Evolutionary conservation across 768 basidiomycete species (phyloP), one percentile per base, ranked within the genome.

Genomic region (Mycena vitilis): DNA sequence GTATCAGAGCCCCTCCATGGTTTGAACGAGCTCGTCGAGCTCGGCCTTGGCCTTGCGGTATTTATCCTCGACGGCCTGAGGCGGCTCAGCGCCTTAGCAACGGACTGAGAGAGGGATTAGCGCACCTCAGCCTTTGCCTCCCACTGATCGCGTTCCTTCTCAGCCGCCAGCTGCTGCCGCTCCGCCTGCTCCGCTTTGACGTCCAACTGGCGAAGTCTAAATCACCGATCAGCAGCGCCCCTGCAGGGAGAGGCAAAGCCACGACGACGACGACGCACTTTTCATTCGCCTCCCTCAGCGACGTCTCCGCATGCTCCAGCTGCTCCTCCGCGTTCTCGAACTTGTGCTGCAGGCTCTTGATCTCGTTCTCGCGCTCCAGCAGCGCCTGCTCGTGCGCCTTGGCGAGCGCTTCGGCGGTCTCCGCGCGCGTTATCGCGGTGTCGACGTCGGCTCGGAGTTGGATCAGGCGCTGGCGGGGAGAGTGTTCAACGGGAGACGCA

Each of bases 241-340:
- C 44, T 16, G 15, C 6, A 18, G 13, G 16, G 6, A n/a, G n/a
- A n/a, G n/a, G n/a, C n/a, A n/a, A n/a, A n/a, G n/a, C n/a, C n/a
- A n/a, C 6, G 2, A 45, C 44, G 15, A 23, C 9, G 36, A 12
- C 7, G 25, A 86, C 89, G 73, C 75, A 93, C 92, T 91, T 91
- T 79, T 92, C 92, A 23, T 87, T 86, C 8, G 89, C 90, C 73
- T 93, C 92, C 80, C 91, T 91, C 70, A 90, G 79, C 73, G 89
- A 88, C 85, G 78, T 73, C 86, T 85, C 0, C 53, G 36, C 42
- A 34, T 25, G 25, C 30, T 66, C 58, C 30, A 67, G 53, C 53
- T 20, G 10, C 12, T 30, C 40, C 76, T 93, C 92, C 15, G 83
- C 72, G 70, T 84, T 82, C 70, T 91, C 85, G 66, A 90, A 81